Evolutionary conservation across 805 yeast genomes (phyloP), one percentile per base, ranked within the genome.

Genomic region (Yarrowia sp.): DNA sequence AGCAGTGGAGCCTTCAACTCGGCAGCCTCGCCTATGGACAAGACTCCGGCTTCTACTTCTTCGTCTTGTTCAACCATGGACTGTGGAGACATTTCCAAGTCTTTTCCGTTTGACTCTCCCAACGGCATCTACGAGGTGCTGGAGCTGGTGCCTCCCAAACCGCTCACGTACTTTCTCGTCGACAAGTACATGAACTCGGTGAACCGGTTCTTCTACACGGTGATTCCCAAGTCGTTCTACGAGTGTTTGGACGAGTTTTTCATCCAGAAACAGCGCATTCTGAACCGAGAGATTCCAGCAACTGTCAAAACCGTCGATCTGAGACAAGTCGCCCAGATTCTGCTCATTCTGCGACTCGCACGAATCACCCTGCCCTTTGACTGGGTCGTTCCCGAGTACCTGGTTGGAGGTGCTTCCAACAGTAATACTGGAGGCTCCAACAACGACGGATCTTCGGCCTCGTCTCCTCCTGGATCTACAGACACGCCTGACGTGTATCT

Each of bases 121-220:
- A 58, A 41, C 32, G 49, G 49, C 3, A 41, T 58, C n/a, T 43
- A 58, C 32, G 63, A 58, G 40, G 40, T 58, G 21, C 41, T 58
- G 28, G 63, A 58, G 30, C 41, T 58, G 21, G 41, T 58, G 22
- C 63, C 63, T 5, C 63, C 63, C 40, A 41, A 43, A 24, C 51
- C 63, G 8, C 30, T 58, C 9, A 58, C 63, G n/a, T 58, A 58
- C 41, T 58, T 41, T n/a, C 41, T 58, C 19, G 63, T 43, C 19
- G 63, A 58, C 51, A 58, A 58, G 41, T 58, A 32, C 51, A 58
- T 58, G 63, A 58, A 41, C 51, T 58, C 63, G 24, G 51, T 58
- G 12, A 58, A 58, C 51, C 49, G 63, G 32, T 58, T 58, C 32
- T 58, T 58, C 41, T 58, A 58, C 52, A 43, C 63, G n/a, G 51